Conservation (phyloP, 2,329 filamentous ascomycete species). For the Fusarium miscanthi region DNA sequence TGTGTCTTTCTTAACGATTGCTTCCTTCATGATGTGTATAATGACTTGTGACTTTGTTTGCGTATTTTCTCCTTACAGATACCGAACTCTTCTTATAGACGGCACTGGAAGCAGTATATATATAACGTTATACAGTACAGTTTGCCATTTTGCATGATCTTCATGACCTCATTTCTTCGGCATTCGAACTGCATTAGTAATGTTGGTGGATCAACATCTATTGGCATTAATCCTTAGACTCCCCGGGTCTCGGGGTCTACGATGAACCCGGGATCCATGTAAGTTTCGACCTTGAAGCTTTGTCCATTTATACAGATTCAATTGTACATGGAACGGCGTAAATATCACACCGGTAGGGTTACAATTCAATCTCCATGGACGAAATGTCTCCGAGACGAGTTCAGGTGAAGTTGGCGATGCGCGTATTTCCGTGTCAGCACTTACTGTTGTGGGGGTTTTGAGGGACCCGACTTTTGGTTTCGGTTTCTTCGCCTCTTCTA, state of each 20-base stretch:
- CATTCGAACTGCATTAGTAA: not conserved
- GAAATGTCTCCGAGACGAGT: not conserved
- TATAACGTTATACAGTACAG: not conserved
- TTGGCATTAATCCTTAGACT: not conserved
- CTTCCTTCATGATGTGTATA: constrained; percentile 19
- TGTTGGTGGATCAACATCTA: not conserved
- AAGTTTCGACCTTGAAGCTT: accelerated
- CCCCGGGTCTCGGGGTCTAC: not conserved
- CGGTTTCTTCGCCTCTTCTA: not conserved
- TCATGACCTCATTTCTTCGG: constrained; percentile 8
- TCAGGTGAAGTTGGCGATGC: accelerated
- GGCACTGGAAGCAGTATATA: not conserved
- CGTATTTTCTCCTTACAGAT: not conserved
- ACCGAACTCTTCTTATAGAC: not conserved
- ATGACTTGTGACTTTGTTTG: not conserved
- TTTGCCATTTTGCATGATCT: not conserved
- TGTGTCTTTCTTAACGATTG: constrained; percentile 9
- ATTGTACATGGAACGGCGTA: not conserved
- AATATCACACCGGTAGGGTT: accelerated
- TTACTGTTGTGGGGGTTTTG: not conserved
- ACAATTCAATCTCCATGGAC: accelerated
- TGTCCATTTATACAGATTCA: accelerated
- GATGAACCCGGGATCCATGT: not conserved
- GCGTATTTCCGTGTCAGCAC: not conserved
- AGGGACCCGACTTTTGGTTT: too few relatives aligned